Base-by-base conservation (phyloP, 176 grass and related monocot genomes). In the Themeda triandra region DNA sequence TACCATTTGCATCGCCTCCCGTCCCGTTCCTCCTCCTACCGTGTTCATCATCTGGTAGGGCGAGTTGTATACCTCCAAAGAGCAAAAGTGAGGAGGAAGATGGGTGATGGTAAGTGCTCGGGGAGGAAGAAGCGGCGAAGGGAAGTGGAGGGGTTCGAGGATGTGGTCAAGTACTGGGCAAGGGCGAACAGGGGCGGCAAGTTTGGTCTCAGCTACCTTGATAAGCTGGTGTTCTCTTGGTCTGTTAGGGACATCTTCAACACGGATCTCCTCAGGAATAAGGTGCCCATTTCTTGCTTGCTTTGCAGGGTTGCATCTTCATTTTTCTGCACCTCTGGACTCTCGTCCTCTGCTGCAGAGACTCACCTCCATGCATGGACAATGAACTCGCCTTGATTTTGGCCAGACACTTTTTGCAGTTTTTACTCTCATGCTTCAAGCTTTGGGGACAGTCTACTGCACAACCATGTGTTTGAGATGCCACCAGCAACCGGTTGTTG, bases 201-300 rank as follows among this genome's bases (percentile, higher is more conserved):
- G 77, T 80, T 86, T 10, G 58, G 29, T 23, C 84, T 86, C 13
- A 78, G 41, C 68, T 53, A 73, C 41, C 84, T 53, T 25, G 83
- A 79, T 31, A 33, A 27, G 8, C 72, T 44, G 18, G 36, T 89
- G 9, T 62, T 92, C 24, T 89, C 90, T 36, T 92, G 83, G 90
- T 48, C 33, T 13, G 17, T 81, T 36, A 54, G 79, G 4, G 90
- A 87, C 8, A 65, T 92, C 64, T 76, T 88, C 65, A 80, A 92
- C 79, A 70, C 6, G 80, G 15, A 86, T 25, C 63, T 87, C 75
- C 64, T 89, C 83, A 83, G 37, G 77, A 25, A 86, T n/a, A 13
- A 89, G 83, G 90, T 86, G 13, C 44, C 1, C 51, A 23, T 25
- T 36, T 2, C 12, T 13, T 11, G 40, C 25, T 62, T 58, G 54